These are phyloP conservation scores for Fusarium nisikadoi DNA, from an alignment of 2,329 filamentous ascomycete genomes.

Conservation along the genomic window DNA sequence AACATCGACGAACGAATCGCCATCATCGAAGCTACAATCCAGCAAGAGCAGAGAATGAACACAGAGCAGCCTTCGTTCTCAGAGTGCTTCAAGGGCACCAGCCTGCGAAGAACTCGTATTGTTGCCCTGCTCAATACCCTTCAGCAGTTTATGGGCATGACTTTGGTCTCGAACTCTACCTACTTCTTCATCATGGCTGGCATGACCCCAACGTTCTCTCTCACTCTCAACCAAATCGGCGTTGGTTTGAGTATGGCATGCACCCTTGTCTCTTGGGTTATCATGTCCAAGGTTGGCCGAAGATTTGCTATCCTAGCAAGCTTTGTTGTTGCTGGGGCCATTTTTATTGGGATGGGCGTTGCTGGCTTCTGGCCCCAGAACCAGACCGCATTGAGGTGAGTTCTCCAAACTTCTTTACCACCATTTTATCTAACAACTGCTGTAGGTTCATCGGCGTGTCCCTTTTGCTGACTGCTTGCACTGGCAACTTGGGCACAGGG, in stretches of 20 bases:
- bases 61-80: neutral
- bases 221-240: neutral
- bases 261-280: neutral
- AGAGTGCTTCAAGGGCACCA: neutral
- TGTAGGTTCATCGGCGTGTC: neutral
- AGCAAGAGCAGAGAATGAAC: neutral
- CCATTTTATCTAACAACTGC: neutral
- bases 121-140: neutral
- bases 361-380: neutral
- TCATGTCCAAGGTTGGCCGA: neutral
- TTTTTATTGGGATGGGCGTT: neutral
- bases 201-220: neutral
- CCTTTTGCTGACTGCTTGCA: neutral
- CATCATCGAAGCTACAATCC: neutral
- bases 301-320: neutral
- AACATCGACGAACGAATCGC: neutral
- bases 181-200: neutral
- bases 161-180: neutral
- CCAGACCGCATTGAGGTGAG: neutral
- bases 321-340: neutral
- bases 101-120: neutral
- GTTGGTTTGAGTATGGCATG: neutral
- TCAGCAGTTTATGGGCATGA: neutral
- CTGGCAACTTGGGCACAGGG: neutral
- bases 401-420: neutral